Percentiles rank a stretch among this genome's conserved stretches.
phyloP scores from a whole-genome alignment of 805 yeast species.

The Ogataea saltuana region DNA sequence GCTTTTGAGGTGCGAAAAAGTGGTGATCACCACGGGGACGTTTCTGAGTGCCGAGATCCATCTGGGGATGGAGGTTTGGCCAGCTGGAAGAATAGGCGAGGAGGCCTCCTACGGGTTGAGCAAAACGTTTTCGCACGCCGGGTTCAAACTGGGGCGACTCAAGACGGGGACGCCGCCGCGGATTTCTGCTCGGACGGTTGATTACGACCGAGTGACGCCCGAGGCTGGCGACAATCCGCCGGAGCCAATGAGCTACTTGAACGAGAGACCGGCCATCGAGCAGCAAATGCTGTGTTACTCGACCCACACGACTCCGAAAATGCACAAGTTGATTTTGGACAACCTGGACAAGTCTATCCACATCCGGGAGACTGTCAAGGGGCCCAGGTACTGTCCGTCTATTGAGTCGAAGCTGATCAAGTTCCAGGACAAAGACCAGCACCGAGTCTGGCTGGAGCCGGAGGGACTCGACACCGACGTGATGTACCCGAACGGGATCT shows the following conservation, averaged over 20 bases:
- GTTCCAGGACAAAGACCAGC: constrained; percentile 73
- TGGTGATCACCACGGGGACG: constrained; percentile 94
- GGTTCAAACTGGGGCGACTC: constrained; percentile 82
- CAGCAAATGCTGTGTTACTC: constrained; percentile 70
- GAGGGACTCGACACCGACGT: constrained; percentile 86
- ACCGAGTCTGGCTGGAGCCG: constrained; percentile 93
- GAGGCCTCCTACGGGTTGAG: constrained; percentile 88
- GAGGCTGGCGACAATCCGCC: constrained; percentile 87
- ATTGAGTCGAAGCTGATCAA: constrained; percentile 85
- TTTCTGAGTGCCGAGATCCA: constrained; percentile 94
- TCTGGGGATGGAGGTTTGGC: constrained; percentile 74
- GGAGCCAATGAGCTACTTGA: constrained; percentile 85
- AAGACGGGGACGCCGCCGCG: constrained; percentile 99
- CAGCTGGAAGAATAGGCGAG: constrained; percentile 95
- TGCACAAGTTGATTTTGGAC: constrained; percentile 67
- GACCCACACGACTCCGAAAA: constrained; percentile 71
- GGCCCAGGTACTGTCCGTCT: constrained; percentile 97
- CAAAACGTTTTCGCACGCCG: constrained; percentile 69
- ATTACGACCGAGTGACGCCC: constrained; percentile 59
- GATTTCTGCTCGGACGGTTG: constrained; percentile 66
- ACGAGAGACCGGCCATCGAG: constrained; percentile 61
- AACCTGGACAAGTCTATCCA: constrained; percentile 86
- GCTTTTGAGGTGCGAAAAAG: constrained; percentile 58
- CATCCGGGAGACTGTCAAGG: constrained; percentile 89
- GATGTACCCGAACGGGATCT: constrained; percentile 96